Percentiles rank a stretch among this genome's conserved stretches.
These are phyloP conservation scores for Picea engelmannii DNA, from an alignment of 83 land plant genomes.

Conservation along the genomic window DNA sequence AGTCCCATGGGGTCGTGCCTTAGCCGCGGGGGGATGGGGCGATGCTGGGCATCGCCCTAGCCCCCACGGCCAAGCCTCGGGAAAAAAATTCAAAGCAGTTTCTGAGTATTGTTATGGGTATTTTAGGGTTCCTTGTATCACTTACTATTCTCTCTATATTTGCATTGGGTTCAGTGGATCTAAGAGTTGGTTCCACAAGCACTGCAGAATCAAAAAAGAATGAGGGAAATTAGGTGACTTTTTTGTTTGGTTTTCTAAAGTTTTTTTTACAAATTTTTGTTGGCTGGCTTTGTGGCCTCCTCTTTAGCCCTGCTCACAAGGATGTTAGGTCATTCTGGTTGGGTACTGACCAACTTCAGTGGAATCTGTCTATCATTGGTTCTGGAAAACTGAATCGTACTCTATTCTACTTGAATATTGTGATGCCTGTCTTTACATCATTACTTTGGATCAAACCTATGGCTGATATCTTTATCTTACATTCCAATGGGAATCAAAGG, in stretches of 20 bases:
- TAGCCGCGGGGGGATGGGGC: too few species aligned
- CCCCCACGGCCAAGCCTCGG: too few species aligned
- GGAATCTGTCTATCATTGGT: slow-evolving; percentile 57
- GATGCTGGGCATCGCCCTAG: too few species aligned
- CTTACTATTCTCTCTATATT: too few species aligned
- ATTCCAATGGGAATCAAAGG: background rate
- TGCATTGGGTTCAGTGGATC: too few species aligned
- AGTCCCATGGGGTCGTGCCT: too few species aligned
- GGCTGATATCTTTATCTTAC: slow-evolving; percentile 20
- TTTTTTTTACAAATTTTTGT: slow-evolving; percentile 36
- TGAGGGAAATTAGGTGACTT: background rate
- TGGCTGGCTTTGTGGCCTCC: slow-evolving; percentile 49
- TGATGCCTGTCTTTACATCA: slow-evolving; percentile 35
- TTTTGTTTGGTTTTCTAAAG: slow-evolving; percentile 27
- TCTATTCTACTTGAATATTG: slow-evolving; percentile 40
- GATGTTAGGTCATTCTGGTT: slow-evolving; percentile 72
- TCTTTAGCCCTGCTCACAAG: slow-evolving; percentile 50
- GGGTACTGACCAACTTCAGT: slow-evolving; percentile 80
- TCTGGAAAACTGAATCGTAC: slow-evolving; percentile 39
- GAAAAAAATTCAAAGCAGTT: too few species aligned
- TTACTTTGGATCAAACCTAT: slow-evolving; percentile 75
- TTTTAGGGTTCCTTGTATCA: too few species aligned
- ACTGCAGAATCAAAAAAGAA: background rate
- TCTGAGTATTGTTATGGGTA: too few species aligned
- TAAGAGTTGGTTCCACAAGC: too few species aligned